These are phyloP conservation scores for Crithidia thermophila DNA, from an alignment of 208 protist genomes.

Conservation along the genomic window DNA sequence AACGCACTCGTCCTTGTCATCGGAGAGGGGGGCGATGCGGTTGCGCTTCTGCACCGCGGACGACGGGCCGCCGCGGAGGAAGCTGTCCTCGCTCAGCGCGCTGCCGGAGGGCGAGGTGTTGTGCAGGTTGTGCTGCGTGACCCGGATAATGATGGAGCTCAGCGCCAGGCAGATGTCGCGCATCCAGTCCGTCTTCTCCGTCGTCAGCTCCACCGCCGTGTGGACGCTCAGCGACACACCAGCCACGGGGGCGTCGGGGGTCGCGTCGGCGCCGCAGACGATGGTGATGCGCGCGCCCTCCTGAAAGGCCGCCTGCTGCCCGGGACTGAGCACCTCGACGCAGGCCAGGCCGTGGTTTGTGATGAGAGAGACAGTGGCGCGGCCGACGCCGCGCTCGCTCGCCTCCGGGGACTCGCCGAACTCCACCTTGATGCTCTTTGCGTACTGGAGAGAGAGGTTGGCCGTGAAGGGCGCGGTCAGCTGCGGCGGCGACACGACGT, in stretches of 20 bases:
- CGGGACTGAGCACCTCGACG: slow-evolving; percentile 24
- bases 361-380: slow-evolving; percentile 32
- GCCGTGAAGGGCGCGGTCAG: slow-evolving; percentile 39
- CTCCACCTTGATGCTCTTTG: slow-evolving; percentile 56
- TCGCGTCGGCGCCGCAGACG: slow-evolving; percentile 19
- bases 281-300: slow-evolving; percentile 31
- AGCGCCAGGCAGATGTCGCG: slow-evolving; percentile 70
- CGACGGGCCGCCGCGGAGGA: slow-evolving; percentile 33
- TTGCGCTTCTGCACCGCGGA: slow-evolving; percentile 19
- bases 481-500: slow-evolving; percentile 48
- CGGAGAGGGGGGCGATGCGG: slow-evolving; percentile 3
- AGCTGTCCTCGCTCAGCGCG: slow-evolving; percentile 15
- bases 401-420: slow-evolving; percentile 14
- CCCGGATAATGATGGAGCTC: slow-evolving; percentile 60
- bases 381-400: slow-evolving; percentile 11
- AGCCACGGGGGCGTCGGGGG: slow-evolving; percentile 12
- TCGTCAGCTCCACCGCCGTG: slow-evolving; percentile 47
- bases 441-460: slow-evolving; percentile 63
- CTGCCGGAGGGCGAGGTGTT: slow-evolving; percentile 26
- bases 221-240: slow-evolving; percentile 32
- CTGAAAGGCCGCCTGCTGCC: slow-evolving; percentile 10
- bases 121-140: slow-evolving; percentile 37
- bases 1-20: slow-evolving; percentile 28
- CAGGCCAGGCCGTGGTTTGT: slow-evolving; percentile 28
- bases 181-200: slow-evolving; percentile 73